Percentiles rank a stretch among this genome's conserved stretches.
Conservation (phyloP, 805 yeast genomes). For the Lachancea fermentati region DNA sequence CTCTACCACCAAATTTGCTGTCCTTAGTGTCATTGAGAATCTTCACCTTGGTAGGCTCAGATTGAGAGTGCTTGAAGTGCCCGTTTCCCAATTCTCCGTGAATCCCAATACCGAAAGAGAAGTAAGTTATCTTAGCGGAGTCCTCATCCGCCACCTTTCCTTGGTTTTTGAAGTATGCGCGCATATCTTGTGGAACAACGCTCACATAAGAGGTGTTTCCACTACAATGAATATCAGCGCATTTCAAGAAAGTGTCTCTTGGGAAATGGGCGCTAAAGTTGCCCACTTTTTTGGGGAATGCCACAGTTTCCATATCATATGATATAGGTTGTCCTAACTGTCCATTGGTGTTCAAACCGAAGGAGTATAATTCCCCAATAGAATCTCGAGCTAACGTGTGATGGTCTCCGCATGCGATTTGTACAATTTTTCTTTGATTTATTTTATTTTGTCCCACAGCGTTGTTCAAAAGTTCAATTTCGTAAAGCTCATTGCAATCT, state of each 20-base stretch:
- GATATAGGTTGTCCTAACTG: conserved; percentile 70
- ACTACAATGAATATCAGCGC: conserved; percentile 58
- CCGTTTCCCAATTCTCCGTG: conserved; percentile 85
- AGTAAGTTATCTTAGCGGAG: conserved; percentile 33
- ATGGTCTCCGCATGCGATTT: conserved; percentile 66
- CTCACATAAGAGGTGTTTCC: conserved; percentile 58
- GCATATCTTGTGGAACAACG: conserved; percentile 30
- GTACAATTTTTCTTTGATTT: conserved; percentile 40
- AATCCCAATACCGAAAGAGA: conserved; percentile 79
- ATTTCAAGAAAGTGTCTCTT: conserved; percentile 40
- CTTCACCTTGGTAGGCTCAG: conserved; percentile 54
- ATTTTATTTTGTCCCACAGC: conserved; percentile 16
- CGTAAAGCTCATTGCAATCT: conserved; percentile 41
- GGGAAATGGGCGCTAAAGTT: conserved; percentile 38
- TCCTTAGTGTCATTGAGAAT: conserved; percentile 38
- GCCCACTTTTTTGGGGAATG: conserved; percentile 59
- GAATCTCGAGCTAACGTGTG: conserved; percentile 70
- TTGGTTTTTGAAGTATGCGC: conserved; percentile 26
- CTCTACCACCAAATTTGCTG: conserved; percentile 40
- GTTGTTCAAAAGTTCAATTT: conserved; percentile 33
- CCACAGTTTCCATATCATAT: conserved; percentile 58
- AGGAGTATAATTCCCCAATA: conserved; percentile 68
- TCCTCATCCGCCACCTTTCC: conserved; percentile 20
- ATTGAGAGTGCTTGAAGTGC: conserved; percentile 65
- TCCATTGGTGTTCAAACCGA: conserved; percentile 84